Evolutionary conservation across 2,329 filamentous ascomycete species (phyloP).

Genomic region (Ophiostoma sp.): DNA sequence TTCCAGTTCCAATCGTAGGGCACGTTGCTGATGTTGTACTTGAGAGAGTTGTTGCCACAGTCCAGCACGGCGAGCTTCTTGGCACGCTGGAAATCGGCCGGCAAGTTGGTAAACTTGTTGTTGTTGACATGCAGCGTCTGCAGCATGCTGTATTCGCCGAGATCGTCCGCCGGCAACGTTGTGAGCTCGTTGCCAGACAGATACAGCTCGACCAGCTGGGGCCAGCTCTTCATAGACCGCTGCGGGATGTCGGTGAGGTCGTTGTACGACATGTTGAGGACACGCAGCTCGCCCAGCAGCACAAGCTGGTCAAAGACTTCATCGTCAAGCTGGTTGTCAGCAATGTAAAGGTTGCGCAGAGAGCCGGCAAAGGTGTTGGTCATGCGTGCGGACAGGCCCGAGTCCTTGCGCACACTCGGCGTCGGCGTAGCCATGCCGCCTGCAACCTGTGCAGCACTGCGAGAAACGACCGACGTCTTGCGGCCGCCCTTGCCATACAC

Average conservation of each 20-base stretch:
- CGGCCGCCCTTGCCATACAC: constrained; percentile 72
- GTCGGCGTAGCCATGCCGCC: constrained; percentile 46
- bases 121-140: constrained; percentile 92
- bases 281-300: constrained; percentile 72
- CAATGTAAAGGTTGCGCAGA: constrained; percentile 76
- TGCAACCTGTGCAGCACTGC: constrained; percentile 38
- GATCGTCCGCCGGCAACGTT: constrained; percentile 83
- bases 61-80: constrained; percentile 88
- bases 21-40: constrained; percentile 99
- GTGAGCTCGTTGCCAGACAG: constrained; percentile 92
- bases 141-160: constrained; percentile 82
- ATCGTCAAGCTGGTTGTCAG: constrained; percentile 90
- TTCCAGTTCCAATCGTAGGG: constrained; percentile 99
- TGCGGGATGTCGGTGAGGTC: constrained; percentile 88
- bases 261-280: constrained; percentile 93
- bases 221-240: constrained; percentile 82
- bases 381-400: constrained; percentile 71
- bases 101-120: constrained; percentile 95
- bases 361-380: constrained; percentile 84
- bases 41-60: constrained; percentile 88
- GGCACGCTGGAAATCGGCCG: constrained; percentile 90
- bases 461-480: constrained; percentile 77
- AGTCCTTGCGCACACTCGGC: constrained; percentile 70
- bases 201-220: constrained; percentile 84
- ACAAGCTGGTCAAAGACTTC: constrained; percentile 92